Percentiles rank a stretch among this genome's conserved stretches.
phyloP scores from a whole-genome alignment of 1,284 basidiomycete genomes.

The Ganoderma leucocontextum region DNA sequence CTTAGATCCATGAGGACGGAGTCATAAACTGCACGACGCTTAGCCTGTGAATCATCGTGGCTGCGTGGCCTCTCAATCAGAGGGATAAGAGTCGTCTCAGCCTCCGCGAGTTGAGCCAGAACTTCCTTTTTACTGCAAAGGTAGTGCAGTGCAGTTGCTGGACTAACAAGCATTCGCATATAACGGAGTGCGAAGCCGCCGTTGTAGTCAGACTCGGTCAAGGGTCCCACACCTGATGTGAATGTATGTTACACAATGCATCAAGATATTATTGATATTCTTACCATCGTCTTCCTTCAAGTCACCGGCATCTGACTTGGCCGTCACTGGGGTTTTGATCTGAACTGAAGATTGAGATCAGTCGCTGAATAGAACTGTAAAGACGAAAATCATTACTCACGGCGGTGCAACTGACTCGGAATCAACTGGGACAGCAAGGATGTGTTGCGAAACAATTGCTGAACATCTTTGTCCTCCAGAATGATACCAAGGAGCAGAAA shows the following conservation, averaged over 20 bases:
- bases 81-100: neutral
- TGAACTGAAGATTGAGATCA: neutral
- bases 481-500: neutral
- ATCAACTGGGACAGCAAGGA: neutral
- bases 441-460: neutral
- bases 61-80: neutral
- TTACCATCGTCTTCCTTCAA: neutral
- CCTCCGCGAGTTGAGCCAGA: neutral
- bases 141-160: neutral
- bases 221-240: neutral
- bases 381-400: neutral
- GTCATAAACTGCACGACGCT: neutral
- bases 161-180: neutral
- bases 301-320: neutral
- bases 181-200: neutral
- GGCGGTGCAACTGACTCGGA: neutral
- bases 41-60: neutral
- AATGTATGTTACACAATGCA: neutral
- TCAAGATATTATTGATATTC: neutral
- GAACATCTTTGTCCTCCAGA: neutral
- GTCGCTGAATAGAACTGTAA: too few relatives aligned
- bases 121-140: neutral
- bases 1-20: neutral
- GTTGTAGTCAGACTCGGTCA: neutral
- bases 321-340: neutral